Evolutionary conservation across 106 monocot genomes (phyloP).

Genomic region (Gastrodia elata): DNA sequence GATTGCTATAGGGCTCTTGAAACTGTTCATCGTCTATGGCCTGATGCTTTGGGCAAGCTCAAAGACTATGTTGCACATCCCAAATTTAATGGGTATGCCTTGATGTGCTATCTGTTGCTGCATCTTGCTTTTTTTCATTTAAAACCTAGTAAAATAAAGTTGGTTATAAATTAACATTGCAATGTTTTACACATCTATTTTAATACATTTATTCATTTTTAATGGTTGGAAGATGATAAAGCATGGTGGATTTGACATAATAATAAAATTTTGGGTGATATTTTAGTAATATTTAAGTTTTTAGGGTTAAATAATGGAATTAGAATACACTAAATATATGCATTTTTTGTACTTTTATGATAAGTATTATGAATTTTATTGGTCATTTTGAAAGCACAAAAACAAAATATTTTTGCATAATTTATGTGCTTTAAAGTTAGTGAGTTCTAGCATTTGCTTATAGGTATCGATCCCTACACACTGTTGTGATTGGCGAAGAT

Average conservation of each 20-base stretch:
- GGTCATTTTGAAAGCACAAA: too few relatives aligned
- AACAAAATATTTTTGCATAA: too few relatives aligned
- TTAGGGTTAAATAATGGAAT: too few relatives aligned
- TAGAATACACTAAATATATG: too few relatives aligned
- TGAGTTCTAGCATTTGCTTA: conserved; percentile 1
- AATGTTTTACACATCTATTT: too few relatives aligned
- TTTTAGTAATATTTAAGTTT: too few relatives aligned
- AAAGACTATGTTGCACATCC: conserved; percentile 82
- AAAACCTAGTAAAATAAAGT: background rate
- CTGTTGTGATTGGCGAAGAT: conserved; percentile 32
- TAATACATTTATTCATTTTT: too few relatives aligned
- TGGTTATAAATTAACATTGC: too few relatives aligned
- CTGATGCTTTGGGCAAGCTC: conserved; percentile 42
- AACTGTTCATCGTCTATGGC: conserved; percentile 70
- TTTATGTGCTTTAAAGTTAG: too few relatives aligned
- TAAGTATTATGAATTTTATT: too few relatives aligned
- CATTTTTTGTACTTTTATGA: background rate
- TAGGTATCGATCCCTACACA: conserved; percentile 68
- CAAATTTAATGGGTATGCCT: conserved; percentile 75
- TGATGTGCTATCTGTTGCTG: background rate
- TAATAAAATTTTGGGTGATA: too few relatives aligned
- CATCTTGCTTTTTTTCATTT: background rate
- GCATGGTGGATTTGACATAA: too few relatives aligned
- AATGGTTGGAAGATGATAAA: background rate
- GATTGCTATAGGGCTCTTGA: conserved; percentile 68